Evolutionary conservation across 148 eudicot species (phyloP), one percentile per base, ranked within the genome.

Genomic region (Linanthus parryae): DNA sequence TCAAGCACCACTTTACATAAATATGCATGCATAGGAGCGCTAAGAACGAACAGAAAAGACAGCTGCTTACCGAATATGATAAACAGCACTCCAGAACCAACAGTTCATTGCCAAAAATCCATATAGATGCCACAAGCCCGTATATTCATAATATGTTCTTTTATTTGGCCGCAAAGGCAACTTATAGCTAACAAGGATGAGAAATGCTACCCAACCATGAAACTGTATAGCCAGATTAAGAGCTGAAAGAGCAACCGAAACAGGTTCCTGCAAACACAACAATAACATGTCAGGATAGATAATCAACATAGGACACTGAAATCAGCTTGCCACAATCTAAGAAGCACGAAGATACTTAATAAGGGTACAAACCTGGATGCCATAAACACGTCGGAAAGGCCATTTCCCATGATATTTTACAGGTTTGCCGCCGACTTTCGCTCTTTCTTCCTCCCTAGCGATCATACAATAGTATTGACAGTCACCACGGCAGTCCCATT

Each of bases 201-300:
- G 83, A 58, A 91, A 91, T 24, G 97, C 86, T 49, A 91, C 81
- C 97, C 97, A 91, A 17, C 97, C 94, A 52, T 91, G 97, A 65
- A 91, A 91, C 49, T 86, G 95, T 64, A 83, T 71, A 15, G 97
- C 97, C 62, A 91, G 97, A 73, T 91, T 91, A 48, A 91, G 94
- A 2, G 77, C 76, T 3, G 97, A 78, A 7, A 86, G 68, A 56
- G 89, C 95, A 53, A 91, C 97, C 43, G 97, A 72, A 54, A 86
- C 84, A 51, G 97, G 97, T 79, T 91, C 97, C 97, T 91, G 73
- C 3, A 41, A 41, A 48, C 35, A 55, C 7, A 23, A 36, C 57
- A 11, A 16, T 28, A 5, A 36, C 20, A n/a, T n/a, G n/a, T n/a
- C n/a, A n/a, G n/a, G n/a, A n/a, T n/a, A n/a, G n/a, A n/a, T n/a